Conservation (phyloP, 371 early-diverging fungal species). For the Coemansia sp. region DNA sequence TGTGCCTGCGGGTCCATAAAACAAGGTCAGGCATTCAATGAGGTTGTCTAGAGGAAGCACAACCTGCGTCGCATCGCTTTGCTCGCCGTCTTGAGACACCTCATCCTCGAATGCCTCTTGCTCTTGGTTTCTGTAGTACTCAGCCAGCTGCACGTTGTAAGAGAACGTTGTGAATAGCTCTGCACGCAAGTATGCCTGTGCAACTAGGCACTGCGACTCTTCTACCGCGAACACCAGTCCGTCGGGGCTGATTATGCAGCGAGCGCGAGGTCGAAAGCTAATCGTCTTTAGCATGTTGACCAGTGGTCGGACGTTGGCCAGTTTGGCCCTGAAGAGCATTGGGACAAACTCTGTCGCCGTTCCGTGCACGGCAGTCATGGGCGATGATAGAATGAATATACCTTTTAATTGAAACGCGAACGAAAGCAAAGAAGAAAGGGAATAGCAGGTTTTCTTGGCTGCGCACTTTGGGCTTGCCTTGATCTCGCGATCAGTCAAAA, state of each 20-base stretch:
- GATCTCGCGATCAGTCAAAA: too few relatives aligned
- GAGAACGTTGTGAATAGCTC: slow-evolving; percentile 47
- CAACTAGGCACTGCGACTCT: slow-evolving; percentile 52
- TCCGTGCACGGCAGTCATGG: neutral
- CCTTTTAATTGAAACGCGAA: too few relatives aligned
- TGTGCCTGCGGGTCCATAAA: slow-evolving; percentile 40
- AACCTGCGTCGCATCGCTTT: too few relatives aligned
- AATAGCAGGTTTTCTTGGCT: too few relatives aligned
- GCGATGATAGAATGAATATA: neutral
- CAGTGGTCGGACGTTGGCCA: slow-evolving; percentile 49
- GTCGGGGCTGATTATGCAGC: slow-evolving; percentile 29
- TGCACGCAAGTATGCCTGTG: slow-evolving; percentile 49
- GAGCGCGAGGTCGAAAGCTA: slow-evolving; percentile 29
- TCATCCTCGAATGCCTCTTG: slow-evolving; percentile 2
- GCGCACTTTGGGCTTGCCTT: too few relatives aligned
- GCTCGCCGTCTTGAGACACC: slow-evolving; percentile 26
- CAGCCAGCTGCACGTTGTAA: slow-evolving; percentile 23
- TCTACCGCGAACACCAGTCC: slow-evolving; percentile 52
- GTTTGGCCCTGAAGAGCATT: slow-evolving; percentile 32
- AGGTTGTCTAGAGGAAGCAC: slow-evolving; percentile 51
- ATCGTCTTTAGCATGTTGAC: slow-evolving; percentile 51
- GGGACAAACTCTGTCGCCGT: slow-evolving; percentile 6
- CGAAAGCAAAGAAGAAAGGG: too few relatives aligned
- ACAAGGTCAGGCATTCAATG: slow-evolving; percentile 55
- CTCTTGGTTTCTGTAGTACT: slow-evolving; percentile 3